Evolutionary conservation across 1,284 basidiomycete species (phyloP).

Genomic region (Somion occarium): DNA sequence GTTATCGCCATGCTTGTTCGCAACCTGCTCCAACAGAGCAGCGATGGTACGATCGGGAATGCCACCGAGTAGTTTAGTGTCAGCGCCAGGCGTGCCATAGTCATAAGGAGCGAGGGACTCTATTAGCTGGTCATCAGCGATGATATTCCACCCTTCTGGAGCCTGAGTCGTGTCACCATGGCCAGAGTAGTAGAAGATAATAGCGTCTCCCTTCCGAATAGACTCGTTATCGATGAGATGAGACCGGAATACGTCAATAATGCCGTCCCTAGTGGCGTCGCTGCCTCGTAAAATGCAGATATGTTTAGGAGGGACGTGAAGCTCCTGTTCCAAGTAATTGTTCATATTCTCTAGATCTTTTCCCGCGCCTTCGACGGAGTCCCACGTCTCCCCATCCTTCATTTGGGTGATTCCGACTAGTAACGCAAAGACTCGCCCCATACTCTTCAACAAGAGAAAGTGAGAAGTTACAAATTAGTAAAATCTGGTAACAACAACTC

Average conservation of each 20-base stretch:
- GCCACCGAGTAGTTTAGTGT: neutral
- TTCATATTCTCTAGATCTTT: neutral
- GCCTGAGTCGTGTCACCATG: slow-evolving; percentile 11
- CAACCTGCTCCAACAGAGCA: slow-evolving; percentile 5
- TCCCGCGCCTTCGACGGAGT: neutral
- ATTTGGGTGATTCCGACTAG: neutral
- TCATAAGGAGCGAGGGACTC: slow-evolving; percentile 12
- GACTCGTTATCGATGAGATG: slow-evolving; percentile 16
- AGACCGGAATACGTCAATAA: slow-evolving; percentile 11
- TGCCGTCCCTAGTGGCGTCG: slow-evolving; percentile 8
- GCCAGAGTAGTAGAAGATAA: slow-evolving; percentile 16
- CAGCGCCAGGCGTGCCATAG: slow-evolving; percentile 5
- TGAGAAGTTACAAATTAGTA: too few species aligned
- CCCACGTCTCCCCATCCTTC: neutral
- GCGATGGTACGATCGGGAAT: slow-evolving; percentile 12
- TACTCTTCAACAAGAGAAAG: neutral
- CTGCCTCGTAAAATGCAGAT: slow-evolving; percentile 4
- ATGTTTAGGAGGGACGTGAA: slow-evolving; percentile 6
- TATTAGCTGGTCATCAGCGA: slow-evolving; percentile 3
- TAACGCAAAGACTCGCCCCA: neutral
- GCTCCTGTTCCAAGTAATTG: slow-evolving; percentile 2
- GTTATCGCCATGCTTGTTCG: slow-evolving; percentile 10
- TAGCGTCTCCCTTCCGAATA: slow-evolving; percentile 11
- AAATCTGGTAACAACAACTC: too few species aligned
- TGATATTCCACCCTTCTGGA: slow-evolving; percentile 5